Percentiles rank a stretch among this genome's conserved stretches.
phyloP scores from a whole-genome alignment of 768 basidiomycete species.

The Gelatoporia subvermispora region DNA sequence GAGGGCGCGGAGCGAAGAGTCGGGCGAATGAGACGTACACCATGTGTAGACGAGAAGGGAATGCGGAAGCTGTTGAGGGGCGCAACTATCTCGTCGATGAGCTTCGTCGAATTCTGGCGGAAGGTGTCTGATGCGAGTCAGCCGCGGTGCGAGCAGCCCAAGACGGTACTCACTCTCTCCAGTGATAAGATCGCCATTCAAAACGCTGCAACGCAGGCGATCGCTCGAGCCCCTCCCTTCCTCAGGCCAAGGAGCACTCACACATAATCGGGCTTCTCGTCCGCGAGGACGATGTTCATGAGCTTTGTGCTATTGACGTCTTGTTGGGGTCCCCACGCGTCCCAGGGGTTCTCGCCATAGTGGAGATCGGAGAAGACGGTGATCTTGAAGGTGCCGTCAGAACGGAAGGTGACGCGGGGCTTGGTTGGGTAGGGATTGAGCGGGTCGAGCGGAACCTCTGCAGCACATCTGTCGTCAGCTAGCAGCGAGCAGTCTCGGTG shows the following conservation, averaged over 20 bases:
- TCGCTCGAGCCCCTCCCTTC: too few relatives aligned
- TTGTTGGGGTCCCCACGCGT: conserved; percentile 60
- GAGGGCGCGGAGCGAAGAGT: not conserved
- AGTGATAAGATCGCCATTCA: conserved; percentile 73
- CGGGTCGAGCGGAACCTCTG: too few relatives aligned
- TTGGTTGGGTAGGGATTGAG: conserved; percentile 45
- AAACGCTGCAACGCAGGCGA: too few relatives aligned
- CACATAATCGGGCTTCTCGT: conserved; percentile 70
- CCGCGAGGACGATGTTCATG: conserved; percentile 49
- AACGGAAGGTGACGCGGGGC: conserved; percentile 49
- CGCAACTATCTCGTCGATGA: conserved; percentile 59
- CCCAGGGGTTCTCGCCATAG: conserved; percentile 73
- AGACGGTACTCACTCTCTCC: conserved; percentile 64
- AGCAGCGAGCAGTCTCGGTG: too few relatives aligned
- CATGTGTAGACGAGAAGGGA: conserved; percentile 66
- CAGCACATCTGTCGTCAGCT: too few relatives aligned
- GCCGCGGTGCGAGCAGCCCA: too few relatives aligned
- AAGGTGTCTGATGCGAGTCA: conserved; percentile 65
- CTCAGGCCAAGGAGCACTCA: conserved; percentile 34
- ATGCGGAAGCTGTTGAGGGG: conserved; percentile 53
- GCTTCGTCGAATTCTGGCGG: conserved; percentile 56
- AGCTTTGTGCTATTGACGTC: conserved; percentile 58
- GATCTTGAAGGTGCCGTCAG: conserved; percentile 63
- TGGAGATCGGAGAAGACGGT: conserved; percentile 74
- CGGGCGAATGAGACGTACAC: conserved; percentile 39